phyloP scores from a whole-genome alignment of 139 green algal species.

The Dunaliella sp. region DNA sequence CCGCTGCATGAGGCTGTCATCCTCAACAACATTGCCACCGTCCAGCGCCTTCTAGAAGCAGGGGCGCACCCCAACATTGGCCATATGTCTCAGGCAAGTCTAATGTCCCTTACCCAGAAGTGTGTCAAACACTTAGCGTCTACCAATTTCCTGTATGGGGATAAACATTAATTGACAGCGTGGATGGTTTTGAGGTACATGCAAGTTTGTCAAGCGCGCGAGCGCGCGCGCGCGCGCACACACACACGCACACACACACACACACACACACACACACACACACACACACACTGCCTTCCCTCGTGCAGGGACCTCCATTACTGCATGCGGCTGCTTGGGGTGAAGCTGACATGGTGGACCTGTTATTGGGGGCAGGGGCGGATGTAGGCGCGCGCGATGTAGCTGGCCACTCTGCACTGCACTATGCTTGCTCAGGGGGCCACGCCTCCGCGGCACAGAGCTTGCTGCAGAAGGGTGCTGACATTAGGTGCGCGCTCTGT shows the following conservation, averaged over 20 bases:
- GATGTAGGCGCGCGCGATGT: constrained; percentile 31
- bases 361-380: constrained; percentile 43
- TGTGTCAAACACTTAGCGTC: no score
- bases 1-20: constrained; percentile 52
- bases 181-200: background rate
- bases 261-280: background rate
- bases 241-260: background rate
- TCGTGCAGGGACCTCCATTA: constrained; percentile 19
- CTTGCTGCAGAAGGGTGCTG: constrained; percentile 35
- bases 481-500: constrained; percentile 11
- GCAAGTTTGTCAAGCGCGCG: background rate
- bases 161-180: background rate
- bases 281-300: background rate
- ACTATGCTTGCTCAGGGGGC: constrained; percentile 38
- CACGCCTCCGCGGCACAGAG: constrained; percentile 31
- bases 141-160: no score
- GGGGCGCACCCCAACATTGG: constrained; percentile 47
- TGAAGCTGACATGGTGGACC: constrained; percentile 34
- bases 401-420: constrained; percentile 40
- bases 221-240: background rate
- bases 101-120: no score
- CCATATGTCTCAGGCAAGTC: constrained; percentile 30
- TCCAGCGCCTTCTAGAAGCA: constrained; percentile 33
- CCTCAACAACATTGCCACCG: constrained; percentile 35
- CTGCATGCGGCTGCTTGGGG: constrained; percentile 28